phyloP scores from a whole-genome alignment of 208 protist genomes.

The Leishmania mexicana region DNA sequence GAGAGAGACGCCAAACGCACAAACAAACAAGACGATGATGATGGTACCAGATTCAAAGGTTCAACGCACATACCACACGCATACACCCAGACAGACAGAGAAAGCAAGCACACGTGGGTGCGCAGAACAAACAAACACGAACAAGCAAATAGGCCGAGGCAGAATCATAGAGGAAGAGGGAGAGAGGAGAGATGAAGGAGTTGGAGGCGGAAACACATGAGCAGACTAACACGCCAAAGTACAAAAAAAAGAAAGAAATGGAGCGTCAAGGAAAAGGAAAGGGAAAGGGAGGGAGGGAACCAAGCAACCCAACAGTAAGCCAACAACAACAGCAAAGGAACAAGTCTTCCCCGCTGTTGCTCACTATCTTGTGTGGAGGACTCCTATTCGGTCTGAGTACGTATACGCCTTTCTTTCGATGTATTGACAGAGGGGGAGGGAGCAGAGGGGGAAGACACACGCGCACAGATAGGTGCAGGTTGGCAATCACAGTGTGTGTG shows the following conservation, averaged over 20 bases:
- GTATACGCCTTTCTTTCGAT: not conserved
- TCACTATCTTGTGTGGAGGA: not conserved
- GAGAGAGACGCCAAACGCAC: slow-evolving; percentile 4
- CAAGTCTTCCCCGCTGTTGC: not conserved
- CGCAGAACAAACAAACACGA: not conserved
- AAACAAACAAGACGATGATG: slow-evolving; percentile 24
- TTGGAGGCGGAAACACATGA: too few relatives aligned
- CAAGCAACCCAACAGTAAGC: not conserved
- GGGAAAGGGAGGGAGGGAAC: not conserved
- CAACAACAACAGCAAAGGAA: not conserved
- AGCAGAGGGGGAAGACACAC: not conserved
- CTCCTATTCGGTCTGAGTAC: not conserved
- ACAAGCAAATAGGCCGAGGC: too few relatives aligned
- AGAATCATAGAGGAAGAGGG: not conserved
- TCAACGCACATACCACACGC: not conserved
- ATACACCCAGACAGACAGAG: not conserved
- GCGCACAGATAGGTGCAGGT: not conserved
- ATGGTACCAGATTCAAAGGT: slow-evolving; percentile 9
- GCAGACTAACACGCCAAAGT: too few relatives aligned
- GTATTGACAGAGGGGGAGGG: not conserved
- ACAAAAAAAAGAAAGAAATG: not conserved
- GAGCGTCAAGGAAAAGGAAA: not conserved
- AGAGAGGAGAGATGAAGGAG: not conserved
- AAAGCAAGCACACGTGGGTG: not conserved
- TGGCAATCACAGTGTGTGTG: not conserved